Percentiles rank a stretch among this genome's conserved stretches.
Conservation (phyloP, 495 filamentous ascomycete species). For the Letharia lupina region DNA sequence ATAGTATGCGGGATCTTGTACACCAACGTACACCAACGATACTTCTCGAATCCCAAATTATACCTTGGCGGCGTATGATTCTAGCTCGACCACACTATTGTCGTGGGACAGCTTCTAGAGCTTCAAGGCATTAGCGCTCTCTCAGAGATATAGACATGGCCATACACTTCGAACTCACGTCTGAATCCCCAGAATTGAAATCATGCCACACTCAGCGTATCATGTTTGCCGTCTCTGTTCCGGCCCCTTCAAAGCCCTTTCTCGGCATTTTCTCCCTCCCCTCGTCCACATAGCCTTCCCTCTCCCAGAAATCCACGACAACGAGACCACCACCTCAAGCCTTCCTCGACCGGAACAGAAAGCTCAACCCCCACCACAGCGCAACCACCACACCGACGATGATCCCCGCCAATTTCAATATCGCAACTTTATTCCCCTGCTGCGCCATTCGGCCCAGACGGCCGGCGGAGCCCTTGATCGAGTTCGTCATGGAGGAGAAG, state of each 20-base stretch:
- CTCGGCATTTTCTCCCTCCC: slow-evolving; percentile 22
- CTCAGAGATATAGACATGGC: neutral
- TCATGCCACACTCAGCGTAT: neutral
- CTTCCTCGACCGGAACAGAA: slow-evolving; percentile 42
- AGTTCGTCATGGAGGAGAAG: slow-evolving; percentile 49
- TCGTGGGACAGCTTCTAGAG: neutral
- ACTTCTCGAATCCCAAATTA: neutral
- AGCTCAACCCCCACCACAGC: slow-evolving; percentile 61
- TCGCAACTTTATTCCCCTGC: slow-evolving; percentile 79
- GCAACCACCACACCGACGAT: slow-evolving; percentile 64
- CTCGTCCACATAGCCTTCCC: slow-evolving; percentile 16
- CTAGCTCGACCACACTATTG: neutral
- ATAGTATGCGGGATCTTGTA: neutral
- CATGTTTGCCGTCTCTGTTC: neutral
- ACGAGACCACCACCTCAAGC: slow-evolving; percentile 21
- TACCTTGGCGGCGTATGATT: neutral
- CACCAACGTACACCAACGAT: neutral
- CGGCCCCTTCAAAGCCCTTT: neutral
- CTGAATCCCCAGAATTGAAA: neutral
- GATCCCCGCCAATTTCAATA: slow-evolving; percentile 82
- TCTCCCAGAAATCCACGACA: slow-evolving; percentile 6
- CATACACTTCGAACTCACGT: neutral
- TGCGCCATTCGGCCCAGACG: slow-evolving; percentile 90
- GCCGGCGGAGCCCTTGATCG: slow-evolving; percentile 73
- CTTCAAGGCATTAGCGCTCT: neutral